These are phyloP conservation scores for Aspergillus sojae DNA, from an alignment of 2,329 filamentous ascomycete species.

Conservation along the genomic window DNA sequence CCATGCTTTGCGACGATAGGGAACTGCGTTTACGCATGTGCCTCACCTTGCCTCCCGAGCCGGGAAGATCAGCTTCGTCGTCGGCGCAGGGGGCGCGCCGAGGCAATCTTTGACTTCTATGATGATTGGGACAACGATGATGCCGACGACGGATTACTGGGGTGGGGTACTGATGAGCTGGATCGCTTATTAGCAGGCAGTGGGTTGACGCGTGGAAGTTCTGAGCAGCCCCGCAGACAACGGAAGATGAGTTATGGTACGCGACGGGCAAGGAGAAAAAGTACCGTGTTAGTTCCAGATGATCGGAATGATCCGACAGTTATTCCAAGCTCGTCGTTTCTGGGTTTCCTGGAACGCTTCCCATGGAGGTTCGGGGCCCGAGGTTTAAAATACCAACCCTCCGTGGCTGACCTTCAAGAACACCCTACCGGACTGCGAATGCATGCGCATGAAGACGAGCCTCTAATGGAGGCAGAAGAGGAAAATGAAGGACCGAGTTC, in stretches of 20 bases:
- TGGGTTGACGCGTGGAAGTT: slow-evolving; percentile 42
- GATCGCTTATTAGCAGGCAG: slow-evolving; percentile 78
- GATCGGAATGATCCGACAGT: slow-evolving; percentile 73
- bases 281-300: slow-evolving; percentile 52
- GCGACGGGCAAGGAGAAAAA: slow-evolving; percentile 63
- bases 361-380: slow-evolving; percentile 82
- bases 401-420: slow-evolving; percentile 86
- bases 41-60: slow-evolving; percentile 68
- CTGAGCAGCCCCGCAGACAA: slow-evolving; percentile 70
- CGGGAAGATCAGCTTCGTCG: slow-evolving; percentile 74
- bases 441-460: slow-evolving; percentile 64
- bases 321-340: slow-evolving; percentile 82
- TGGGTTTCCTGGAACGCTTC: slow-evolving; percentile 80
- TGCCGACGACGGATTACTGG: slow-evolving; percentile 62
- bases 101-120: slow-evolving; percentile 94
- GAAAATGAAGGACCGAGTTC: slow-evolving; percentile 38
- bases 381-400: slow-evolving; percentile 83
- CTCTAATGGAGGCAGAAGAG: slow-evolving; percentile 68
- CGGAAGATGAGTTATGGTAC: slow-evolving; percentile 90
- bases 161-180: slow-evolving; percentile 83
- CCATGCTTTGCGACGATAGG: slow-evolving; percentile 75
- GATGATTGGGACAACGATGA: slow-evolving; percentile 87
- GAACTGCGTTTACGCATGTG: slow-evolving; percentile 68
- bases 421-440: slow-evolving; percentile 65
- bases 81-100: slow-evolving; percentile 68